Evolutionary conservation across 2,329 filamentous ascomycete genomes (phyloP).

Genomic region (Didymellaceae sp.): DNA sequence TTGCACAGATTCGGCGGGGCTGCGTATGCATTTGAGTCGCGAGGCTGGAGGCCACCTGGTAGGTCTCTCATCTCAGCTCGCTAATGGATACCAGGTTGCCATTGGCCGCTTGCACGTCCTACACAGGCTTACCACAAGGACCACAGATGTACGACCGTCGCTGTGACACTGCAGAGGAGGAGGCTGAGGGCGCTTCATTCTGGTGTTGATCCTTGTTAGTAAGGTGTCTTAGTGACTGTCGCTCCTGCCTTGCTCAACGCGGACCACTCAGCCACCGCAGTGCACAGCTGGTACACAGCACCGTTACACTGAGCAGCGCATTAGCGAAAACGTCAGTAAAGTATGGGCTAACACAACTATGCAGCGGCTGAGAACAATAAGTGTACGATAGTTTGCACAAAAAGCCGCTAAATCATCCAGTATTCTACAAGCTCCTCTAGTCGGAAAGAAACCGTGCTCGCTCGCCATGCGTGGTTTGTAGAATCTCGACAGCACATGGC

Average conservation of each 20-base stretch:
- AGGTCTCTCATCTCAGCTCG: not conserved
- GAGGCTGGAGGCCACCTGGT: not conserved
- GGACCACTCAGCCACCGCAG: too few relatives aligned
- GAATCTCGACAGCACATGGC: not conserved
- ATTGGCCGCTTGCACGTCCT: not conserved
- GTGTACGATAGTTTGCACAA: slow-evolving; percentile 16
- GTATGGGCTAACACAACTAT: too few relatives aligned
- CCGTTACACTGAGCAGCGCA: not conserved
- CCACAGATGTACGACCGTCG: too few relatives aligned
- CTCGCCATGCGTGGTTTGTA: not conserved
- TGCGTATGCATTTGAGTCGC: not conserved
- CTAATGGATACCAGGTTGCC: not conserved
- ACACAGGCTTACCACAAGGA: not conserved
- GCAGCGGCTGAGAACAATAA: not conserved
- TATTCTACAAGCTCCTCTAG: slow-evolving; percentile 19
- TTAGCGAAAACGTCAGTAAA: not conserved
- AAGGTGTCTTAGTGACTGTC: too few relatives aligned
- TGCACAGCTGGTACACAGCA: too few relatives aligned
- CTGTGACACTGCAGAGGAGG: too few relatives aligned
- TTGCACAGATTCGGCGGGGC: not conserved
- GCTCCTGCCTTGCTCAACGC: too few relatives aligned
- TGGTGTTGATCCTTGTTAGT: too few relatives aligned
- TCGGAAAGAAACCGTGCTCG: not conserved
- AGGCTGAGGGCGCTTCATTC: too few relatives aligned
- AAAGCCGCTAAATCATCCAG: slow-evolving; percentile 20